Percentiles rank a stretch among this genome's conserved stretches.
These are phyloP conservation scores for Blastocystis sp. DNA, from an alignment of 352 stramenopile genomes.

Conservation along the genomic window DNA sequence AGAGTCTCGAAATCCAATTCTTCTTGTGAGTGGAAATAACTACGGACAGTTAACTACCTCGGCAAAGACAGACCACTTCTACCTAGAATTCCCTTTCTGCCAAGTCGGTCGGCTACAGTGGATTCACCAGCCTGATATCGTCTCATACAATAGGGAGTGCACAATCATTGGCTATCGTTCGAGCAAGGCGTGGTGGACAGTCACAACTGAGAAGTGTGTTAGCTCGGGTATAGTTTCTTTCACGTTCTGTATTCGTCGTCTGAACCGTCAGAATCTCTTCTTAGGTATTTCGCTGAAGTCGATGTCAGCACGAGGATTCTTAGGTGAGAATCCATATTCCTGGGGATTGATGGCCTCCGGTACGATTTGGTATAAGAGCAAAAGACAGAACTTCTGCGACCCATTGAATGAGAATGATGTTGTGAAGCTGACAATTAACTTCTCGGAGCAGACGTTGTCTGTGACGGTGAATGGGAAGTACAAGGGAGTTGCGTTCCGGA, in stretches of 20 bases:
- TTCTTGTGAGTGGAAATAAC: slow-evolving; percentile 15
- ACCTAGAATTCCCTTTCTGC: slow-evolving; percentile 49
- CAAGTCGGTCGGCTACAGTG: not conserved
- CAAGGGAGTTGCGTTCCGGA: slow-evolving; percentile 49
- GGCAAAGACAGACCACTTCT: slow-evolving; percentile 17
- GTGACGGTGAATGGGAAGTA: slow-evolving; percentile 56
- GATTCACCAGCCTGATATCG: not conserved
- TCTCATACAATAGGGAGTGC: slow-evolving; percentile 10
- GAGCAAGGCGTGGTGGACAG: slow-evolving; percentile 1
- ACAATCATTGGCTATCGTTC: slow-evolving; percentile 37
- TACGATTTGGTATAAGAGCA: slow-evolving; percentile 35
- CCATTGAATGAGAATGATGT: slow-evolving; percentile 19
- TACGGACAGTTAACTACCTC: not conserved
- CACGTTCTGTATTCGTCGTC: slow-evolving; percentile 18
- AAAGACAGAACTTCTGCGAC: not conserved
- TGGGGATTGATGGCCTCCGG: slow-evolving; percentile 49
- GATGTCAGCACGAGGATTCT: not conserved
- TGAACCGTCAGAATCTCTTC: slow-evolving; percentile 24
- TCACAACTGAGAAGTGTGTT: slow-evolving; percentile 37
- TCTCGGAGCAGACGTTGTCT: not conserved
- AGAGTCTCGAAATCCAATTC: slow-evolving; percentile 15
- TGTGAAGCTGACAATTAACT: slow-evolving; percentile 56
- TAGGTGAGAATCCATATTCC: not conserved
- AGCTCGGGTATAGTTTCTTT: slow-evolving; percentile 15
- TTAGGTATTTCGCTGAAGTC: not conserved